These are phyloP conservation scores for Fusarium drepaniforme DNA, from an alignment of 2,329 filamentous ascomycete genomes.

Conservation along the genomic window DNA sequence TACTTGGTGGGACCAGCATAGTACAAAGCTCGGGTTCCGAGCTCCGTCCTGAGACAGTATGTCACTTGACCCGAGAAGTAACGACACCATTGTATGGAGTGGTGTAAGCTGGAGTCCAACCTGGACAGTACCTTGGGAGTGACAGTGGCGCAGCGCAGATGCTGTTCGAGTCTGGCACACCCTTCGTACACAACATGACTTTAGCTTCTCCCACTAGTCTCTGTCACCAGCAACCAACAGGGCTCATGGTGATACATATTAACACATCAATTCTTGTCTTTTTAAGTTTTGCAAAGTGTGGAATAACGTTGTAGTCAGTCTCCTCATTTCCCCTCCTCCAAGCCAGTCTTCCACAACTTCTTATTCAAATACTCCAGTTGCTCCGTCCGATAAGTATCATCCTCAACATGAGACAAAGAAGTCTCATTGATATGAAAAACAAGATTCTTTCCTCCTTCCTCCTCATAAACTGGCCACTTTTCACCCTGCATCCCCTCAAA, in stretches of 20 bases:
- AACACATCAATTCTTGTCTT: background rate
- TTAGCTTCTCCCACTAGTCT: background rate
- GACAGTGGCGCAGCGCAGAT: background rate
- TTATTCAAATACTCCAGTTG: conserved; percentile 29
- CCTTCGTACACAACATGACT: background rate
- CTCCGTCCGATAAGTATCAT: conserved; percentile 18
- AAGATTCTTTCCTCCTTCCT: background rate
- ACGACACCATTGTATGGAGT: background rate
- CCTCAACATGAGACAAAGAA: conserved; percentile 13
- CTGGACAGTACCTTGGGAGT: background rate
- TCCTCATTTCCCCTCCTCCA: conserved; percentile 5
- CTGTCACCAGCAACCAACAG: too few species aligned
- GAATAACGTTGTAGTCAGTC: background rate
- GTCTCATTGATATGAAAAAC: conserved; percentile 27
- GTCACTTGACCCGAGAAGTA: background rate
- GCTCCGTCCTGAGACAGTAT: background rate
- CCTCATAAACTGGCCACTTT: conserved; percentile 15
- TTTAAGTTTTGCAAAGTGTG: background rate
- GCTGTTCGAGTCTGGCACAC: background rate
- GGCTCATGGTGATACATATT: background rate
- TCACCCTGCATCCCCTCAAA: conserved; percentile 13
- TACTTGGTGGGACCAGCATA: background rate
- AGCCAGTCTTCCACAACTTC: conserved; percentile 21
- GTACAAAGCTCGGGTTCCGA: background rate
- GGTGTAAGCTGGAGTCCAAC: background rate